A percentile compares a stretch with the other conserved stretches of the same genome.
Conservation (phyloP, 805 yeast species). For the Pichia exigua region DNA sequence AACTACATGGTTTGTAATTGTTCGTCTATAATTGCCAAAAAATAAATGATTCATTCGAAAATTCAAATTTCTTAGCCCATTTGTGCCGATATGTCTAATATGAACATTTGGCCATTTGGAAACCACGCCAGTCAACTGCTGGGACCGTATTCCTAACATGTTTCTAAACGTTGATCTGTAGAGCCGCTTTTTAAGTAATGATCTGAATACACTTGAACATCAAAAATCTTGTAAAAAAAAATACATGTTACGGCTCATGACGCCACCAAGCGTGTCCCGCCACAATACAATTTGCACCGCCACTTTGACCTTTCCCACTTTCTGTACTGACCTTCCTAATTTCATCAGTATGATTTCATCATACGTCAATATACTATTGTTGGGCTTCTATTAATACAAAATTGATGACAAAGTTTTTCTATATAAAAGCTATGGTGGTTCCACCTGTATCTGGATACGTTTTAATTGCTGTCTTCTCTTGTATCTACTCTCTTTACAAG, state of each 20-base stretch:
- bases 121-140: background rate
- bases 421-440: background rate
- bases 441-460: background rate
- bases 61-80: background rate
- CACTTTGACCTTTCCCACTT: background rate
- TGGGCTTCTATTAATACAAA: background rate
- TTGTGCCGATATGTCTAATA: constrained; percentile 2
- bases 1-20: constrained; percentile 2
- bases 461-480: background rate
- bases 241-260: background rate
- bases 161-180: background rate
- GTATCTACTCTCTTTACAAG: too few species aligned
- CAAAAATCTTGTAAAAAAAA: background rate
- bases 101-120: background rate
- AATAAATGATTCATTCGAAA: background rate
- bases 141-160: background rate
- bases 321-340: background rate
- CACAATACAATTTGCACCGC: background rate
- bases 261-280: background rate
- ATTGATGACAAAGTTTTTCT: background rate
- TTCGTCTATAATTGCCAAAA: background rate
- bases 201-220: too few species aligned
- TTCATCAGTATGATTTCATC: background rate
- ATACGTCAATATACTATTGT: background rate
- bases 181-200: too few species aligned